Conservation (phyloP, 345 rosid species). For the Moringa oleifera region DNA sequence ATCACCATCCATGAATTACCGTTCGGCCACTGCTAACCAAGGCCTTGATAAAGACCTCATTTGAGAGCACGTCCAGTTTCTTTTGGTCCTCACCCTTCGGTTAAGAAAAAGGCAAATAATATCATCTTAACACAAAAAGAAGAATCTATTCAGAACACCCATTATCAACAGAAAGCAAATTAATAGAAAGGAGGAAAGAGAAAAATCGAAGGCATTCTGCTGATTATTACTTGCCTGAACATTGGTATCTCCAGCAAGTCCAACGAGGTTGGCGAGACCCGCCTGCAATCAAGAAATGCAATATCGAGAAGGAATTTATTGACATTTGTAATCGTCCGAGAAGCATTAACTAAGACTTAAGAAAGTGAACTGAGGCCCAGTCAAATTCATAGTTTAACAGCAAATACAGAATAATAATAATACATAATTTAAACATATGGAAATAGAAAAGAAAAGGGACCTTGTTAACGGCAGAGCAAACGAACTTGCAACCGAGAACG, state of each 20-base stretch:
- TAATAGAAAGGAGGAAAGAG: constrained; percentile 1
- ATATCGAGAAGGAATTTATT: neutral
- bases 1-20: constrained; percentile 34
- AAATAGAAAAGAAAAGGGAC: constrained; percentile 20
- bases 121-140: neutral
- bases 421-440: neutral
- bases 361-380: too few species aligned
- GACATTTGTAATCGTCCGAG: too few species aligned
- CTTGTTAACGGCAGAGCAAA: constrained; percentile 93
- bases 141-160: neutral
- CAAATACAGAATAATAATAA: neutral
- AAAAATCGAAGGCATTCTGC: neutral
- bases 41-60: constrained; percentile 91
- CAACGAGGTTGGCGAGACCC: constrained; percentile 89
- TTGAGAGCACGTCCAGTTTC: constrained; percentile 94
- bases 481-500: constrained; percentile 98
- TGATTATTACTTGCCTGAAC: constrained; percentile 60
- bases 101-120: constrained; percentile 11
- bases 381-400: neutral
- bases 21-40: constrained; percentile 95
- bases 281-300: constrained; percentile 48
- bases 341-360: too few species aligned
- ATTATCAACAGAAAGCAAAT: neutral
- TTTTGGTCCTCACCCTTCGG: constrained; percentile 95
- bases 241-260: constrained; percentile 97